Evolutionary conservation across 1,284 basidiomycete species (phyloP), one percentile per base, ranked within the genome.

Genomic region (Moniliella sp.): DNA sequence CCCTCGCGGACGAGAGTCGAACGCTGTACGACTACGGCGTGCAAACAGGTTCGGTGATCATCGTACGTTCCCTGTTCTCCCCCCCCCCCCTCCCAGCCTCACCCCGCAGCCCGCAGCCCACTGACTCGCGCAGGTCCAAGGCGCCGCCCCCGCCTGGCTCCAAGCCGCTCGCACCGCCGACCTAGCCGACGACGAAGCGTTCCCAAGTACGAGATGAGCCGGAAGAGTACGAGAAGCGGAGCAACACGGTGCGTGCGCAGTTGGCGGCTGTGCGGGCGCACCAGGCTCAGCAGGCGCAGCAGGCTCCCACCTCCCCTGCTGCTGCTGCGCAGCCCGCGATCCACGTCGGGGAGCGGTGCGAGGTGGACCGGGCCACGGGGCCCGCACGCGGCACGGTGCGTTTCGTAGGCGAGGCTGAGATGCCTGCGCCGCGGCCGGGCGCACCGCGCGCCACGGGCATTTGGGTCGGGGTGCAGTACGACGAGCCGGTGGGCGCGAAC

Each of bases 401-500:
- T 5, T 97, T 75, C 50, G 74, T 86, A 8, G 91, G 91, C 0
- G 57, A 64, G 15, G 81, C 84, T 0, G 66, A 69, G 33, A 91
- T 94, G 51, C 8, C 8, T n/a, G 21, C 21, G n/a, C 8, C 8
- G 21, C n/a, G n/a, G n/a, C 21, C 21, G 8, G 21, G 21, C n/a
- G 21, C 21, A n/a, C 8, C 21, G 21, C 8, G 8, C 8, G 73
- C 73, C 7, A 38, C 18, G 3, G 61, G 53, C 0, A 56, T 71
- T 0, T 94, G 88, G 88, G 70, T 94, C 2, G 91, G 88, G 0
- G 68, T 97, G 4, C 80, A 91, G 61, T 81, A 88, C 49, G 91
- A 97, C 56, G 91, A 94, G 53, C 88, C 91, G 1, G 69, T 83
- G 8, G 86, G 88, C 8, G 93, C 86, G 64, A 86, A 88, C 43